A percentile compares a stretch with the other conserved stretches of the same genome.
phyloP scores from a whole-genome alignment of 176 grass and related monocot species.

The Carex myosuroides region DNA sequence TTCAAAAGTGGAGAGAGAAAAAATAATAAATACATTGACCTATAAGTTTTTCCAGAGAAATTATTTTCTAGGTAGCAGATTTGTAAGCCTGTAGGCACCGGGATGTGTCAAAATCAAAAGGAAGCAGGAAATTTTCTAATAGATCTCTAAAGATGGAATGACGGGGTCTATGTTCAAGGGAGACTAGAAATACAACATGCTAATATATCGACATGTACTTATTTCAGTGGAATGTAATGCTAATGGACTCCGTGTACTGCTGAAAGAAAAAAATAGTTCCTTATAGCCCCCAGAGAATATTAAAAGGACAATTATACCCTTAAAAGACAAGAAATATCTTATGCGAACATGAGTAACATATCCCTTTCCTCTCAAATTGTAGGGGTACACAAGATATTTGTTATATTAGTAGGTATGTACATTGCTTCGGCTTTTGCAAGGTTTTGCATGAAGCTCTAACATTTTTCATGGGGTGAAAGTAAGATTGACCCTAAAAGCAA shows the following conservation, averaged over 20 bases:
- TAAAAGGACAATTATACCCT: not conserved
- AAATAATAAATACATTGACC: not conserved
- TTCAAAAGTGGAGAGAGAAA: not conserved
- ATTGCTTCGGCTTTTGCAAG: not conserved
- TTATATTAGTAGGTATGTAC: not conserved
- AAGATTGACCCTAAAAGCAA: not conserved
- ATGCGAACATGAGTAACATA: not conserved
- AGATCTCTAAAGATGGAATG: not conserved
- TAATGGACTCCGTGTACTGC: not conserved
- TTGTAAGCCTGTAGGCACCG: not conserved
- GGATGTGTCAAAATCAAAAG: not conserved
- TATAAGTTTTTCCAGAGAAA: not conserved
- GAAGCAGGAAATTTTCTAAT: not conserved
- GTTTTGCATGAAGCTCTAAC: not conserved
- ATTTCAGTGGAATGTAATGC: not conserved
- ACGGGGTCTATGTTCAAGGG: not conserved
- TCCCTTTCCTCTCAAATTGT: not conserved
- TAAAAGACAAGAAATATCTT: not conserved
- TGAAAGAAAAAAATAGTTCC: not conserved
- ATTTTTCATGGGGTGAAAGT: not conserved
- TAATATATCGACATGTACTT: not conserved
- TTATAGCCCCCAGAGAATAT: not conserved
- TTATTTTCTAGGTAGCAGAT: not conserved
- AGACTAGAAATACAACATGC: not conserved
- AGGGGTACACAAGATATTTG: not conserved